phyloP scores from a whole-genome alignment of 202 grass and related monocot genomes.

The Schoenoplectus triqueter region DNA sequence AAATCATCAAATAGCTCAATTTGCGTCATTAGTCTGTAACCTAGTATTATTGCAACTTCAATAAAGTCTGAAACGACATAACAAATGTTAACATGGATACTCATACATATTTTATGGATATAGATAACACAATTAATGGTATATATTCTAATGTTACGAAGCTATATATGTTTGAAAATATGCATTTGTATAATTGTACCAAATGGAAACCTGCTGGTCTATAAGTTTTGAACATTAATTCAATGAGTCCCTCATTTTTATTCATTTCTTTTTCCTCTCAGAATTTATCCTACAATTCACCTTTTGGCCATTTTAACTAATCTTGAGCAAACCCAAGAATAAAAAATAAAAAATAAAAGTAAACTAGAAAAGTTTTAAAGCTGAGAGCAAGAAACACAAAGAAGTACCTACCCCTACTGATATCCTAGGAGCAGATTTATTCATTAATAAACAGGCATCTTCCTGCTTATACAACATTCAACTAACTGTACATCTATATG shows the following conservation, averaged over 20 bases:
- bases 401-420: not conserved
- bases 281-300: not conserved
- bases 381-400: not conserved
- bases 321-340: not conserved
- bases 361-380: no score
- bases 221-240: not conserved
- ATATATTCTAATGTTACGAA: no score
- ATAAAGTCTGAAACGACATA: no score
- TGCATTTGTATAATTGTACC: no score
- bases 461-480: slow-evolving; percentile 34
- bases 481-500: slow-evolving; percentile 56
- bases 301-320: not conserved
- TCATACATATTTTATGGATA: no score
- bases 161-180: no score
- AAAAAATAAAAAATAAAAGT: not conserved
- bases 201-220: no score
- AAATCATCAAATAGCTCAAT: no score
- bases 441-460: slow-evolving; percentile 20
- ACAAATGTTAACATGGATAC: no score
- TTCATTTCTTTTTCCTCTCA: not conserved
- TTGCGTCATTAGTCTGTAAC: no score
- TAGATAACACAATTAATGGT: no score
- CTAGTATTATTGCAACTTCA: no score
- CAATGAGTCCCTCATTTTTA: not conserved
- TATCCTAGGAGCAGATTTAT: slow-evolving; percentile 36